Conservation (phyloP, 495 filamentous ascomycete species). For the Aspergillus steynii region DNA sequence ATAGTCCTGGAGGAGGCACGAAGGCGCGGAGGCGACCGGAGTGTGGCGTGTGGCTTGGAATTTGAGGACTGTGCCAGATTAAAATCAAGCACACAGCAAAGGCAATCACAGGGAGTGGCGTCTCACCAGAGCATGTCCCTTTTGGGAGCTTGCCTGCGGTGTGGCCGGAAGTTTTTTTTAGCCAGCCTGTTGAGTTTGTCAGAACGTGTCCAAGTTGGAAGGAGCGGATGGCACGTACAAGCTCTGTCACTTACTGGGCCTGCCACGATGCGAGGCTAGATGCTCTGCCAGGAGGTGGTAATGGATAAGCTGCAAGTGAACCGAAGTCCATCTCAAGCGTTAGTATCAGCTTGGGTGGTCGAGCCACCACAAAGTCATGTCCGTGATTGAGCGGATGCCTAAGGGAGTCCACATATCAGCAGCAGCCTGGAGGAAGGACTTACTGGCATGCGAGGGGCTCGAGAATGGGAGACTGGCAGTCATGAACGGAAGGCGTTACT, state of each 20-base stretch:
- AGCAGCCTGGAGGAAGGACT: neutral
- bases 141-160: neutral
- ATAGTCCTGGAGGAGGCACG: neutral
- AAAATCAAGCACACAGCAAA: neutral
- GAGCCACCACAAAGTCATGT: neutral
- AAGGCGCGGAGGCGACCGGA: neutral
- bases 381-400: neutral
- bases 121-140: neutral
- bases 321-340: neutral
- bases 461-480: neutral
- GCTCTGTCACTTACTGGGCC: slow-evolving; percentile 9
- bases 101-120: neutral
- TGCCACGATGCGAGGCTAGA: neutral
- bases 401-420: neutral
- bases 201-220: neutral
- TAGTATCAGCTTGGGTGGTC: neutral
- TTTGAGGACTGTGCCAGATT: neutral
- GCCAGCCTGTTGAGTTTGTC: neutral
- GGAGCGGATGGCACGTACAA: neutral
- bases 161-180: neutral
- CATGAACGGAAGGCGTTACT: neutral
- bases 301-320: neutral
- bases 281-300: neutral
- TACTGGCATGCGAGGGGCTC: neutral
- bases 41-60: neutral